phyloP scores from a whole-genome alignment of 352 stramenopile genomes.

The Pelagophyceae sp. region DNA sequence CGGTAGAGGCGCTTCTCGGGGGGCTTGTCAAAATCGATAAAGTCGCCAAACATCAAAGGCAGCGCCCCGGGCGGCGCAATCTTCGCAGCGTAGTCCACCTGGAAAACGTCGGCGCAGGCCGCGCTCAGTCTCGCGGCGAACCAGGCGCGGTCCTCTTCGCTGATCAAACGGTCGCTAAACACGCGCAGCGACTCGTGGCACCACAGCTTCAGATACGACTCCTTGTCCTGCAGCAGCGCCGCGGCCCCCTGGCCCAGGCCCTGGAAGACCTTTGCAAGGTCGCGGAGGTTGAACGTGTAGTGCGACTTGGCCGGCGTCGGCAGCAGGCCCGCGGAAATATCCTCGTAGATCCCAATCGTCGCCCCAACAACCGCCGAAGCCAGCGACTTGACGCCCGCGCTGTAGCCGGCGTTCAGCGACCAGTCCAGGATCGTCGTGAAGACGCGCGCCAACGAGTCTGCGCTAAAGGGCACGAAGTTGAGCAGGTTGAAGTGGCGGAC shows the following conservation, averaged over 20 bases:
- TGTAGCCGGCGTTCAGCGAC: slow-evolving; percentile 67
- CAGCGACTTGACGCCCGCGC: slow-evolving; percentile 63
- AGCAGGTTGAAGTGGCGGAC: slow-evolving; percentile 83
- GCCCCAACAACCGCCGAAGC: slow-evolving; percentile 56
- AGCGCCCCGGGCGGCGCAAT: slow-evolving; percentile 27
- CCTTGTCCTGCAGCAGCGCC: slow-evolving; percentile 64
- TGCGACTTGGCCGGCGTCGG: slow-evolving; percentile 82
- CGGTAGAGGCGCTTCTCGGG: slow-evolving; percentile 62
- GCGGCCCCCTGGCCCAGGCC: slow-evolving; percentile 68
- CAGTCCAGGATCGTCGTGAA: slow-evolving; percentile 77
- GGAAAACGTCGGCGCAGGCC: slow-evolving; percentile 25
- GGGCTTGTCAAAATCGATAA: slow-evolving; percentile 57
- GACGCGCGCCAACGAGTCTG: slow-evolving; percentile 66
- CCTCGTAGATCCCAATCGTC: slow-evolving; percentile 82
- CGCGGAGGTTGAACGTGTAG: slow-evolving; percentile 86
- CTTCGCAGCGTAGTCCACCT: slow-evolving; percentile 17
- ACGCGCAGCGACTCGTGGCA: slow-evolving; percentile 78
- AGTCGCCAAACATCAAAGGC: slow-evolving; percentile 74
- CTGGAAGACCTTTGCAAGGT: slow-evolving; percentile 83
- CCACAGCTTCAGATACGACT: slow-evolving; percentile 74
- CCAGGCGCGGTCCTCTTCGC: slow-evolving; percentile 71
- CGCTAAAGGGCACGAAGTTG: slow-evolving; percentile 81
- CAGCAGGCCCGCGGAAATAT: slow-evolving; percentile 69
- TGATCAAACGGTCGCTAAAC: slow-evolving; percentile 77
- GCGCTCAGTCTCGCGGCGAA: slow-evolving; percentile 54